phyloP scores from a whole-genome alignment of 169 alveolate species.

The Pseudocohnilembus persalinus region DNA sequence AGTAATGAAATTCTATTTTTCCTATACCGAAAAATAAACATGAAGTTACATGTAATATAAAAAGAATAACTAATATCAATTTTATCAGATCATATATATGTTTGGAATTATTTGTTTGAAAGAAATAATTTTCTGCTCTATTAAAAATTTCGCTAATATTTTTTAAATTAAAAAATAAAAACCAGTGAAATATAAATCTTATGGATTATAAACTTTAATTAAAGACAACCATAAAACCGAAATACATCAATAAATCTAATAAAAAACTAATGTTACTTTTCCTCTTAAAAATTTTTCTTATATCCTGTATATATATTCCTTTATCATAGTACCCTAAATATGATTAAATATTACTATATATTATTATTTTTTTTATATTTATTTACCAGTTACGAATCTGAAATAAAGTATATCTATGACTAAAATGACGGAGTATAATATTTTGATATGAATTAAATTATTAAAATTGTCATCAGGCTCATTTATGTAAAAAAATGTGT shows the following conservation, averaged over 20 bases:
- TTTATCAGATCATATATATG: neutral
- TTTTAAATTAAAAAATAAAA: no score
- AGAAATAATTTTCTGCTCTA: neutral
- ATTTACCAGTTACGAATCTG: neutral
- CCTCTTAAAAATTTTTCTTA: neutral
- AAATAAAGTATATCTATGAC: neutral
- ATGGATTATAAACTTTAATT: neutral
- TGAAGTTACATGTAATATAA: neutral
- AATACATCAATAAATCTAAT: neutral
- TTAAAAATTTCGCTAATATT: no score
- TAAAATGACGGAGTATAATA: neutral
- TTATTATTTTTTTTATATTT: no score
- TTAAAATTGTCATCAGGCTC: neutral
- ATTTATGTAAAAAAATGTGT: neutral
- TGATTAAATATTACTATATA: neutral
- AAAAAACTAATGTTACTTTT: no score
- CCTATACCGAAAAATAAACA: neutral
- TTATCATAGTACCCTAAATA: neutral
- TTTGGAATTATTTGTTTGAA: neutral
- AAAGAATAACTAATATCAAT: no score
- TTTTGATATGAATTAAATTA: no score
- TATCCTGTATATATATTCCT: neutral
- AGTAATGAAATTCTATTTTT: neutral
- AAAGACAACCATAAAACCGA: neutral
- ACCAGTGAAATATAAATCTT: neutral